Conservation (phyloP, 1,139 yeast species). For the Yamadazyma pseudoaaseri region DNA sequence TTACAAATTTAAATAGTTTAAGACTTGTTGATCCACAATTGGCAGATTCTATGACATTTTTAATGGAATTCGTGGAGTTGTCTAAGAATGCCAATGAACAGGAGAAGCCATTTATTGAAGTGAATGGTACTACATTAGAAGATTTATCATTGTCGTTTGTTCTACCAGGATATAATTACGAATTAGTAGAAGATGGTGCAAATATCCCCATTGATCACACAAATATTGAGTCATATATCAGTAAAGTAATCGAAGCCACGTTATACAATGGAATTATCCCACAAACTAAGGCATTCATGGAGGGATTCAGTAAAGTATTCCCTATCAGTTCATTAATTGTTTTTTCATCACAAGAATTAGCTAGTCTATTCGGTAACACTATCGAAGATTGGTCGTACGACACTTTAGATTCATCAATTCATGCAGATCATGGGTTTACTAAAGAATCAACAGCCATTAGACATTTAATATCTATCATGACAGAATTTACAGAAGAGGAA, state of each 20-base stretch:
- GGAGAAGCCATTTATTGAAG: conserved; percentile 22
- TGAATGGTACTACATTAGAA: conserved; percentile 45
- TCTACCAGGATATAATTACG: conserved; percentile 74
- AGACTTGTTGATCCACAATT: conserved; percentile 57
- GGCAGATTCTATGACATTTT: conserved; percentile 57
- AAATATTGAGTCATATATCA: conserved; percentile 62
- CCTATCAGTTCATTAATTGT: conserved; percentile 73
- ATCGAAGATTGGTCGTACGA: conserved; percentile 86
- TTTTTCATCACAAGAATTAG: conserved; percentile 73
- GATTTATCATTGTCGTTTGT: conserved; percentile 64
- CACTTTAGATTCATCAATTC: conserved; percentile 58
- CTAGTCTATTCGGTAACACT: conserved; percentile 59
- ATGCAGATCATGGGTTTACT: conserved; percentile 90
- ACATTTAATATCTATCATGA: conserved; percentile 59
- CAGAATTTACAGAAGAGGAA: conserved; percentile 49
- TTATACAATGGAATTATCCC: conserved; percentile 61
- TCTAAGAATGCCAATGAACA: conserved; percentile 17
- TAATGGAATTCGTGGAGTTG: conserved; percentile 43
- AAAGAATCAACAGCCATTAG: conserved; percentile 66
- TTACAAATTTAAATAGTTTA: conserved; percentile 43
- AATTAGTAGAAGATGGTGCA: conserved; percentile 57
- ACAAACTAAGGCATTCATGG: conserved; percentile 70
- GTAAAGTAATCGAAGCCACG: conserved; percentile 57
- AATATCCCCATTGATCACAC: conserved; percentile 45
- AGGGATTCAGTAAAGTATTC: conserved; percentile 83